Evolutionary conservation across 23 red algal species (phyloP), one percentile per base, ranked within the genome.

Genomic region (Agarophyton chilense): DNA sequence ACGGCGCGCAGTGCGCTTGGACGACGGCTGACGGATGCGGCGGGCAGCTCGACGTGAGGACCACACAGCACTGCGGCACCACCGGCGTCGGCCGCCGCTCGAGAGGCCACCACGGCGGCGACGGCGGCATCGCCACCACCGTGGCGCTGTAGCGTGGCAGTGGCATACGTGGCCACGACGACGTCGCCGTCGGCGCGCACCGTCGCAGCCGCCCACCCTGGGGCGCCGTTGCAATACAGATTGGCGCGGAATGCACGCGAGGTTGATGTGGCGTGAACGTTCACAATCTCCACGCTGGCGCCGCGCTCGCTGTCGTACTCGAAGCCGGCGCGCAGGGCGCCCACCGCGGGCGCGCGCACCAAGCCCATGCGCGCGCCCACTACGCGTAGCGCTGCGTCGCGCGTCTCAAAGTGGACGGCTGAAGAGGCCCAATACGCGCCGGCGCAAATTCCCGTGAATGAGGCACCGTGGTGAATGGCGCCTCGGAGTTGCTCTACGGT

Each of bases 181-280:
- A 16, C 62, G 29, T 67, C 29, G 10, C 4, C 62, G 32, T 22
- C 62, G 62, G 9, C 62, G 49, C 72, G 34, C 19, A 2, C 62
- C 35, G 68, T n/a, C n/a, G n/a, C n/a, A n/a, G n/a, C 31, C 21
- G 21, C 81, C 81, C 81, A 86, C 41, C 26, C 65, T 22, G 64
- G 50, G 36, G 54, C 82, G 44, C 82, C 82, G 66, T 87, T 87
- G 45, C 82, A 72, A 32, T 87, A 87, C 55, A 72, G 28, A 5
- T 2, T 3, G 4, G 60, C 66, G 1, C 29, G 29, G 43, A 87
- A 87, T 0, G 14, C 10, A 8, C 33, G 17, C 2, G 18, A 28
- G 17, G 44, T 12, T 12, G 44, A 6, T 12, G 44, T 12, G 7
- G 44, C 44, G 7, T 6, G 7, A 6, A 47, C 44, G 10, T 10